Conservation (phyloP, 257 asterid genomes). For the Solanum neorickii region DNA sequence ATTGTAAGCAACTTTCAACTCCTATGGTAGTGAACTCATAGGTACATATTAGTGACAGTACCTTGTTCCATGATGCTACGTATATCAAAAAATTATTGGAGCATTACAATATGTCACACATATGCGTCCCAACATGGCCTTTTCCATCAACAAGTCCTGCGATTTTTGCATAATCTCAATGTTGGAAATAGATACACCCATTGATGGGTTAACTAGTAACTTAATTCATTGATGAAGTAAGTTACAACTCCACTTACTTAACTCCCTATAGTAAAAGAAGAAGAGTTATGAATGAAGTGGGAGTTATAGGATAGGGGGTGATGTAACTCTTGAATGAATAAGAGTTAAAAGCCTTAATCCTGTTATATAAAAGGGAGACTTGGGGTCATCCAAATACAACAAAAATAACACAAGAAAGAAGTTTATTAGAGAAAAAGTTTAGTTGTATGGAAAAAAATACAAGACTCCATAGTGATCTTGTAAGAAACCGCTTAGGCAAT, state of each 20-base stretch:
- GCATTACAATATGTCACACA: neutral
- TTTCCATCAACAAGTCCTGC: neutral
- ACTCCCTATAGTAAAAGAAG: neutral
- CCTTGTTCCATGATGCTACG: neutral
- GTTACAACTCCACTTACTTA: neutral
- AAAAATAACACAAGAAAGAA: too few relatives aligned
- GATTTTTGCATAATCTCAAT: neutral
- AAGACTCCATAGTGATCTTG: too few relatives aligned
- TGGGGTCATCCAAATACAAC: too few relatives aligned
- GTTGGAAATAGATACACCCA: neutral
- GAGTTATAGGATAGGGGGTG: neutral
- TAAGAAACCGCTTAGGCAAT: too few relatives aligned
- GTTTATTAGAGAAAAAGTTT: too few relatives aligned
- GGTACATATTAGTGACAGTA: neutral
- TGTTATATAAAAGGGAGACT: too few relatives aligned
- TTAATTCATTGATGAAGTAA: neutral
- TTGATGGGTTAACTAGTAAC: neutral
- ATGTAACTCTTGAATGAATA: too few relatives aligned
- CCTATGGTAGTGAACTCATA: neutral
- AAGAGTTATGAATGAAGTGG: neutral
- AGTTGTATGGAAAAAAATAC: too few relatives aligned
- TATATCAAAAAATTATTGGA: neutral
- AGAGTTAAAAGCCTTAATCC: too few relatives aligned
- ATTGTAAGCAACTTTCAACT: neutral
- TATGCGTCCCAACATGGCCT: neutral